Conservation (phyloP, 2,329 filamentous ascomycete genomes). For the Stagonosporopsis tanaceti region DNA sequence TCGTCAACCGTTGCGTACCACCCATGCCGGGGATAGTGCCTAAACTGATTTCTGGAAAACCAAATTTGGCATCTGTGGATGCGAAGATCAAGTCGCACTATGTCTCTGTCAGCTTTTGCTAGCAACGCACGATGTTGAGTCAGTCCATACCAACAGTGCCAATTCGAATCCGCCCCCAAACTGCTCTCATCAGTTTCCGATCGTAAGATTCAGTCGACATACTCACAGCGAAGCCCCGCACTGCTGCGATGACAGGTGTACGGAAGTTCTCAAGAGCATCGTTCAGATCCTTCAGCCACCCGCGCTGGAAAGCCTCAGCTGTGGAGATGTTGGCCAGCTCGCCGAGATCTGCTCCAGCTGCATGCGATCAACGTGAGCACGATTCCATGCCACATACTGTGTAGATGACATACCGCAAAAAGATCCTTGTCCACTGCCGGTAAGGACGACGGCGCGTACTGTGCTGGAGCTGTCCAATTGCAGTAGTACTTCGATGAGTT, state of each 20-base stretch:
- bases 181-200: conserved; percentile 22
- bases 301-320: conserved; percentile 79
- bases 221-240: conserved; percentile 79
- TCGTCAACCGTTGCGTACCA: conserved; percentile 85
- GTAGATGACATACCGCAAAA: conserved; percentile 60
- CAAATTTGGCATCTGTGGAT: conserved; percentile 83
- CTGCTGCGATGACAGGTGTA: conserved; percentile 90
- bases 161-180: conserved; percentile 94
- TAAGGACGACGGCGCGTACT: conserved; percentile 64
- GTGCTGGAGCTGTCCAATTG: conserved; percentile 28
- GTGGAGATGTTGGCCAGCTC: conserved; percentile 93
- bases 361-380: conserved; percentile 18
- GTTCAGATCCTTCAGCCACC: conserved; percentile 94
- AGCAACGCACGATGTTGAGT: conserved; percentile 47
- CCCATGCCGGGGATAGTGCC: conserved; percentile 91
- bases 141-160: conserved; percentile 76
- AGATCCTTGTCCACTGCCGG: conserved; percentile 85
- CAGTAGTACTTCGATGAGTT: conserved; percentile 38
- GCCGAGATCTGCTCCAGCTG: conserved; percentile 93
- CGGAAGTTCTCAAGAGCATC: conserved; percentile 79
- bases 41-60: conserved; percentile 94
- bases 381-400: background rate
- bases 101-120: conserved; percentile 14
- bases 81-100: conserved; percentile 83
- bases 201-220: background rate